Conservation (phyloP, 2,329 filamentous ascomycete species). For the Diaporthe aspalathi region DNA sequence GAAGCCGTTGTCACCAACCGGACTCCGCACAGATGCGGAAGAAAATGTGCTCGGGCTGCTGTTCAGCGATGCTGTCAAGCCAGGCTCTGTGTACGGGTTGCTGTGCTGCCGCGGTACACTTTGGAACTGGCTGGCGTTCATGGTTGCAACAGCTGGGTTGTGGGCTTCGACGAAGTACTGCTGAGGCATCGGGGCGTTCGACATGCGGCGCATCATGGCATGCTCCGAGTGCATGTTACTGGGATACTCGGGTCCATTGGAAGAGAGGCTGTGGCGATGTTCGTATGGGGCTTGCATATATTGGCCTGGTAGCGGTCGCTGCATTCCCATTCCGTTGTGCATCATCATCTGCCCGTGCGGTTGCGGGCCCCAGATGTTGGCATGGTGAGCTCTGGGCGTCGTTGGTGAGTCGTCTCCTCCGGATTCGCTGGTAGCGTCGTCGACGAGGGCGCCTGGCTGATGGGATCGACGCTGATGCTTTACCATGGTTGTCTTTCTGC, state of each 20-base stretch:
- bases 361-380: constrained; percentile 17
- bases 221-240: constrained; percentile 28
- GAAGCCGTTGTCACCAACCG: constrained; percentile 64
- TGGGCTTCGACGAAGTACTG: constrained; percentile 71
- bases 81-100: constrained; percentile 62
- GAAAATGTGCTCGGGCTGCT: constrained; percentile 71
- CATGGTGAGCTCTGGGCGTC: constrained; percentile 61
- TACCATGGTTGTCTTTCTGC: constrained; percentile 78
- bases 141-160: constrained; percentile 71
- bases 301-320: constrained; percentile 51
- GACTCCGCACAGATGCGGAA: constrained; percentile 64
- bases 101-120: constrained; percentile 35
- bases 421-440: constrained; percentile 67
- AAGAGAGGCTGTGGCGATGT: constrained; percentile 61
- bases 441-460: constrained; percentile 66
- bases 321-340: constrained; percentile 28
- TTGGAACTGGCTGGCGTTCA: constrained; percentile 59
- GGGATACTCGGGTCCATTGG: constrained; percentile 54
- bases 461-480: constrained; percentile 74
- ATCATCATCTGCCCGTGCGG: constrained; percentile 26
- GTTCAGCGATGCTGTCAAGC: constrained; percentile 63
- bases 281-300: constrained; percentile 58
- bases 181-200: constrained; percentile 56
- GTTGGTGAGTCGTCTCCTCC: constrained; percentile 69
- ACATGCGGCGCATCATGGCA: constrained; percentile 59